Conservation (phyloP, 352 stramenopile species). For the Thalassiosira livingstoniorum region DNA sequence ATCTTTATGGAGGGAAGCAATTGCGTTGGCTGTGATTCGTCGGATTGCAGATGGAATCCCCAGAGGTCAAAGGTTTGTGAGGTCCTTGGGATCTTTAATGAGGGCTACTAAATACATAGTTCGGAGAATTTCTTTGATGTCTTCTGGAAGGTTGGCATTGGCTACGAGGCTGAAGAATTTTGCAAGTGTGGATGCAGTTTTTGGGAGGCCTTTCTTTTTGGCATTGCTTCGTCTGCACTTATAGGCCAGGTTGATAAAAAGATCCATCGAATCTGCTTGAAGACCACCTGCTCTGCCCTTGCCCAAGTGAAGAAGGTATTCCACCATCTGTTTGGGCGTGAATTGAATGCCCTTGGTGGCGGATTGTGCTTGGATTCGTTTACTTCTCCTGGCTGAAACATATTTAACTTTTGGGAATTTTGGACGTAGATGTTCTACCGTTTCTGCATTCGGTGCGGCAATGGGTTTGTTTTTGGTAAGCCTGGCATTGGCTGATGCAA, state of each 20-base stretch:
- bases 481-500: conserved; percentile 16
- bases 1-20: not conserved
- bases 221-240: not conserved
- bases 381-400: not conserved
- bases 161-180: conserved; percentile 18
- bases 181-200: not conserved
- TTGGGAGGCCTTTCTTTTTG: not conserved
- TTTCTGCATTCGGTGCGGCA: not conserved
- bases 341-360: not conserved
- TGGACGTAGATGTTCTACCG: not conserved
- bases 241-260: not conserved
- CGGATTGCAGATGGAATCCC: conserved; percentile 23
- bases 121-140: conserved; percentile 3
- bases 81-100: conserved; percentile 21
- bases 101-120: conserved; percentile 11
- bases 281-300: conserved; percentile 9
- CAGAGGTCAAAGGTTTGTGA: conserved; percentile 21
- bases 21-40: conserved; percentile 8
- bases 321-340: not conserved
- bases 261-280: conserved; percentile 11
- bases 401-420: not conserved
- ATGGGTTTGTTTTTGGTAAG: conserved; percentile 8
- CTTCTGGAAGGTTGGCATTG: conserved; percentile 11
- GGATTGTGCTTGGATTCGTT: not conserved
- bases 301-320: not conserved